Evolutionary conservation across 805 yeast genomes (phyloP), one percentile per base, ranked within the genome.

Genomic region (Kazachstania africana): DNA sequence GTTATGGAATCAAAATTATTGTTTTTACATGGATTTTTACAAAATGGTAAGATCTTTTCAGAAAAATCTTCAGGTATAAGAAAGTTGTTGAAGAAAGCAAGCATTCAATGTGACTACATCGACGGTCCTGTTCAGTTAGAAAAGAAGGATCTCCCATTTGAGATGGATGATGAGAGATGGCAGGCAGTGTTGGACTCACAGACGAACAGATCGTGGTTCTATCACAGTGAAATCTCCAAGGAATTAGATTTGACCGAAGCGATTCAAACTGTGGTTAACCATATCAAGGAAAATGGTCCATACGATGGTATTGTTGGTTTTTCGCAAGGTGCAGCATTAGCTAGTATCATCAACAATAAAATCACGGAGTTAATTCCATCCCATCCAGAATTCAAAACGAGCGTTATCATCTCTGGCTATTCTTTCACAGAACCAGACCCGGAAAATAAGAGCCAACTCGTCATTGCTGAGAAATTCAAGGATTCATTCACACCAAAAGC

Each of bases 21-120:
- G n/a, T 88, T 91, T 56, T 61, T 91, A 18, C 98, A 88, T 43
- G 97, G 98, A 0, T 85, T 76, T 55, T 73, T 87, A 12, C 95
- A 88, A 63, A 78, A 76, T 39, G 88, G 88, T 5, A 67, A 78
- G 26, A 66, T 78, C 10, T 88, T 88, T 58, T 78, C 93, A 33
- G 82, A 79, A 44, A 88, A 91, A 55, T 77, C 95, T 0, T 76
- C 94, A 2, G 96, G 94, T 3, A 66, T 88, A 17, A 67, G 97
- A 40, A 88, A 91, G 47, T 68, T 75, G 27, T 60, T 91, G 37
- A 67, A 71, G 47, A 63, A 62, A 37, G 63, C 70, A 21, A 75
- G 82, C 28, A 72, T 76, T 43, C 83, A 79, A 45, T 65, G 83
- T 24, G 71, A 75, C 15, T 88, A 79, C 54, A 60, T 87, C 28